These are phyloP conservation scores for Rosa lucieae DNA, from an alignment of 306 rosid species.

Conservation along the genomic window DNA sequence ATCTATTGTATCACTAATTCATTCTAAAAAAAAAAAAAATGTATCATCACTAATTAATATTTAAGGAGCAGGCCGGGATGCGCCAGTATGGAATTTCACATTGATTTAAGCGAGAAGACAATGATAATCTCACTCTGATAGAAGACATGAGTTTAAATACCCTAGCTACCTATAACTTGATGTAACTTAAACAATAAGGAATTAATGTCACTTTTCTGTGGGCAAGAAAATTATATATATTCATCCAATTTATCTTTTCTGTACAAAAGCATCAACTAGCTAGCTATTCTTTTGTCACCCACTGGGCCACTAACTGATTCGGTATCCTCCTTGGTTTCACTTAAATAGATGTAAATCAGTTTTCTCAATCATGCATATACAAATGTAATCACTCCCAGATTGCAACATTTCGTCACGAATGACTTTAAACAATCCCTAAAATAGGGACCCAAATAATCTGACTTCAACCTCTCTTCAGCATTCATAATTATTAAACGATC, in stretches of 20 bases:
- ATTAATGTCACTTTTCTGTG: conserved; percentile 16
- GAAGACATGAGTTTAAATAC: no score
- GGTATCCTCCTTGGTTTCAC: conserved; percentile 39
- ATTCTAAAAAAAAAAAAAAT: no score
- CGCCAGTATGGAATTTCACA: no score
- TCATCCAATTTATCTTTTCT: neutral
- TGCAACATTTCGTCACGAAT: conserved; percentile 9
- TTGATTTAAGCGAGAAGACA: no score
- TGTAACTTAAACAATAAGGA: neutral
- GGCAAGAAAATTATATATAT: conserved; percentile 12
- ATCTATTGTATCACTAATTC: no score
- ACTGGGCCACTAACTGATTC: conserved; percentile 30
- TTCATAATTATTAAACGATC: neutral
- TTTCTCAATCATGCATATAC: neutral
- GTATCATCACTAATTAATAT: no score
- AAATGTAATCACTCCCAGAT: neutral
- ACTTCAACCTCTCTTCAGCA: conserved; percentile 13
- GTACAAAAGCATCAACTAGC: conserved; percentile 22
- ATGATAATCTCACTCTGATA: no score
- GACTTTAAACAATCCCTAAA: conserved; percentile 3
- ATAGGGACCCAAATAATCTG: neutral
- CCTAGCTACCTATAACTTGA: neutral
- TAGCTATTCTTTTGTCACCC: conserved; percentile 36
- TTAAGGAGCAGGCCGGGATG: no score
- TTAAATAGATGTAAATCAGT: conserved; percentile 13